A percentile compares a stretch with the other conserved stretches of the same genome.
Conservation (phyloP, 1,284 basidiomycete genomes). For the Cryptococcus sp. region DNA sequence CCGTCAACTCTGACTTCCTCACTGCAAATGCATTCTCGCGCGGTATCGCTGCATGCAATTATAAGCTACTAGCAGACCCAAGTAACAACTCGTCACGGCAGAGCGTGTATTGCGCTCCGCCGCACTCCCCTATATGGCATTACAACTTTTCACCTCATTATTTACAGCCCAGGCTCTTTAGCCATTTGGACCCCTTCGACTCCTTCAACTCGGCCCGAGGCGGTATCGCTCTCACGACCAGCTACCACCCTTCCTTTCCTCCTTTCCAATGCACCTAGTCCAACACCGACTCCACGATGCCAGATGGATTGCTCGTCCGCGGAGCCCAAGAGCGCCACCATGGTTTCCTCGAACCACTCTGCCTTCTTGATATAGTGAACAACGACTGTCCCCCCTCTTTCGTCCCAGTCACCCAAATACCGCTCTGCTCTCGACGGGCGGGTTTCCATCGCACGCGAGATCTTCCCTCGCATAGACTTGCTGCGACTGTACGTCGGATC, state of each 20-base stretch:
- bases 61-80: too few species aligned
- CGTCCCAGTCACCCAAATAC: conserved; percentile 60
- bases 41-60: too few species aligned
- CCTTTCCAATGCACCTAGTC: conserved; percentile 23
- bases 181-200: conserved; percentile 11
- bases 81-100: too few species aligned
- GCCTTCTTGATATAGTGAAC: conserved; percentile 97
- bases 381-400: conserved; percentile 85
- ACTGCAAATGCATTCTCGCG: too few species aligned
- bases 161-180: conserved; percentile 20
- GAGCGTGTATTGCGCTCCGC: too few species aligned
- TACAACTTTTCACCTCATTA: not conserved
- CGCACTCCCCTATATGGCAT: too few species aligned
- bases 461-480: conserved; percentile 54
- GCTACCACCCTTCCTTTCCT: conserved; percentile 20
- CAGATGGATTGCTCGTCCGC: conserved; percentile 57
- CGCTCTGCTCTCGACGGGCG: conserved; percentile 57
- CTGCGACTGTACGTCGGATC: conserved; percentile 5
- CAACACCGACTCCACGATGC: conserved; percentile 25
- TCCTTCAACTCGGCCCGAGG: conserved; percentile 1
- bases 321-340: conserved; percentile 78
- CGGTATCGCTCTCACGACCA: conserved; percentile 1
- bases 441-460: conserved; percentile 51
- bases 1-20: too few species aligned
- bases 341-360: conserved; percentile 94